phyloP scores from a whole-genome alignment of 2,329 filamentous ascomycete species.

The Alternaria burnsii region DNA sequence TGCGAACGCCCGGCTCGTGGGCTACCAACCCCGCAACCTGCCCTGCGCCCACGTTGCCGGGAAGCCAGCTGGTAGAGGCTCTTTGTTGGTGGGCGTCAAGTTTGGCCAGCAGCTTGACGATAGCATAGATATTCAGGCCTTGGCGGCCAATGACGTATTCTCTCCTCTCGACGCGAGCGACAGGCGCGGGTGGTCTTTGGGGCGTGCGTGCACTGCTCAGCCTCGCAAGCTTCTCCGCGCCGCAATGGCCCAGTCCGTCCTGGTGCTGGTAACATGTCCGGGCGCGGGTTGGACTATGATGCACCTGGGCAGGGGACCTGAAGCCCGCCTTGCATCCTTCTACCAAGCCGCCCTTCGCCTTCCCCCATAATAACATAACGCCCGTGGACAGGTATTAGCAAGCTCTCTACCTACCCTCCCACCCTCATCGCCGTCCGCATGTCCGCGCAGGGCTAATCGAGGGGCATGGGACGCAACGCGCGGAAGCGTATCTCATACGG shows the following conservation, averaged over 20 bases:
- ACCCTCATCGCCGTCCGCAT: conserved; percentile 20
- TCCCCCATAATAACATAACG: background rate
- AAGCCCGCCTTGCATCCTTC: conserved; percentile 7
- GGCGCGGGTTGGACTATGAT: conserved; percentile 14
- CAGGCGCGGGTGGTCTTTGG: background rate
- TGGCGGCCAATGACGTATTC: conserved; percentile 3
- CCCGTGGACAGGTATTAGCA: background rate
- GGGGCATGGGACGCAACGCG: conserved; percentile 60
- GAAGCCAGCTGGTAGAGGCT: conserved; percentile 6
- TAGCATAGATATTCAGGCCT: background rate
- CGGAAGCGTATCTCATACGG: conserved; percentile 64
- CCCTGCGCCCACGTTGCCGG: conserved; percentile 11
- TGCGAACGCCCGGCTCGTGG: conserved; percentile 8
- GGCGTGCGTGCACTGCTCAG: background rate
- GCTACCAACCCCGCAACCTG: background rate
- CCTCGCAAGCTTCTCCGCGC: conserved; percentile 6
- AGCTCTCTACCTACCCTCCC: background rate
- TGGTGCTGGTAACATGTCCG: conserved; percentile 10
- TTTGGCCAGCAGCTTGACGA: background rate
- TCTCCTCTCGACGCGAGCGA: background rate
- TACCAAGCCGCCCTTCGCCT: conserved; percentile 10
- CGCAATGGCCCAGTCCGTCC: conserved; percentile 10
- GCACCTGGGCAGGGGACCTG: conserved; percentile 12
- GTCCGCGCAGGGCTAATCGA: conserved; percentile 26
- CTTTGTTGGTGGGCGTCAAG: background rate